Evolutionary conservation across 2,329 filamentous ascomycete species (phyloP).

Genomic region (Monosporascus ibericus): DNA sequence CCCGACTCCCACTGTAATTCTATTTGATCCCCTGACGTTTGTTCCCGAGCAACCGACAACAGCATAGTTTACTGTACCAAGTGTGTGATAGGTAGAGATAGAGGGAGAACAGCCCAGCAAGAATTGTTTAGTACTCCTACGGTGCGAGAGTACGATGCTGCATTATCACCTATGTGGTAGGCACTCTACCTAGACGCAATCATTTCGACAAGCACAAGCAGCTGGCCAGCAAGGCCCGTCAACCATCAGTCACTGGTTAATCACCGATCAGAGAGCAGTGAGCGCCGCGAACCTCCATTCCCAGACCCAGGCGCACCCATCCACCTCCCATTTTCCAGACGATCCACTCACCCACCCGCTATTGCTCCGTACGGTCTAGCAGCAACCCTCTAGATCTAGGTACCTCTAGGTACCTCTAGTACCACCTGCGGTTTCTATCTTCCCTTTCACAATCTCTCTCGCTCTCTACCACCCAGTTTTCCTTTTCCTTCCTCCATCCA

Average conservation of each 20-base stretch:
- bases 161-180: too few relatives aligned
- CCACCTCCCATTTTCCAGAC: background rate
- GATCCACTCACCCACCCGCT: background rate
- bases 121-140: background rate
- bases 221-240: too few relatives aligned
- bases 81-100: background rate
- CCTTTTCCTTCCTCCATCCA: conserved; percentile 17
- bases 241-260: too few relatives aligned
- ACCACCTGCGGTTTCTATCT: conserved; percentile 1
- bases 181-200: too few relatives aligned
- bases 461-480: conserved; percentile 24
- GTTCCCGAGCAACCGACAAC: background rate
- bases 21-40: background rate
- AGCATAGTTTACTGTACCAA: background rate
- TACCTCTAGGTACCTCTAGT: background rate
- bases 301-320: background rate
- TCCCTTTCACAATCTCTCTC: conserved; percentile 14
- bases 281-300: background rate
- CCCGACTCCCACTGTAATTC: background rate
- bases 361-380: background rate
- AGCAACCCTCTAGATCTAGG: background rate
- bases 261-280: too few relatives aligned
- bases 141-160: too few relatives aligned
- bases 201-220: too few relatives aligned
- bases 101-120: background rate